Evolutionary conservation across 2,329 filamentous ascomycete genomes (phyloP).

Genomic region (Hypoxylon sp.): DNA sequence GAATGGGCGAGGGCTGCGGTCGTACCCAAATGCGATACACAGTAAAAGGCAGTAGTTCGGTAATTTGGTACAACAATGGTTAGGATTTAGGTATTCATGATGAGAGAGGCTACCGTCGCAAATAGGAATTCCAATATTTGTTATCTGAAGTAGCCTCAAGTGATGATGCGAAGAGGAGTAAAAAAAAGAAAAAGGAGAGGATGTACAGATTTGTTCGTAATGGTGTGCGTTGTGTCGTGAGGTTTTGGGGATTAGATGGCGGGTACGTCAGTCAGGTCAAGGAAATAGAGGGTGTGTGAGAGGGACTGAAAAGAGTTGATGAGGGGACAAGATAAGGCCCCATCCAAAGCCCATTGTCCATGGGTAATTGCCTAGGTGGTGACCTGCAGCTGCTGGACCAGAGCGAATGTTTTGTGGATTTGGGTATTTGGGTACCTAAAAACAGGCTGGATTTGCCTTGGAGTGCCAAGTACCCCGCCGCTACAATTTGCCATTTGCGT

Average conservation of each 20-base stretch:
- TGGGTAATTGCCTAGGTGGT: neutral
- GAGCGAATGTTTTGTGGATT: constrained; percentile 7
- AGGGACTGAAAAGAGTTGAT: constrained; percentile 26
- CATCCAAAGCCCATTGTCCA: neutral
- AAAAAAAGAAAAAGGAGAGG: constrained; percentile 13
- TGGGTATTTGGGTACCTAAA: constrained; percentile 25
- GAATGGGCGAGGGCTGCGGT: constrained; percentile 38
- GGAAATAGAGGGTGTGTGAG: constrained; percentile 29
- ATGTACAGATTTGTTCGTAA: constrained; percentile 7
- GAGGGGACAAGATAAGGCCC: constrained; percentile 39
- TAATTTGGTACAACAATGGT: constrained; percentile 29
- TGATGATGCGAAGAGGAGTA: constrained; percentile 15
- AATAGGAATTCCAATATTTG: constrained; percentile 18
- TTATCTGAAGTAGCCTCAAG: constrained; percentile 5
- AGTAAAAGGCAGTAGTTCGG: constrained; percentile 23
- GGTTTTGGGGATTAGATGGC: constrained; percentile 40
- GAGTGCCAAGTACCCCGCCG: constrained; percentile 18
- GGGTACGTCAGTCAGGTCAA: constrained; percentile 43
- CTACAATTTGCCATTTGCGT: constrained; percentile 22
- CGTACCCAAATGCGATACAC: constrained; percentile 48
- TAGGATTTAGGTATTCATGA: constrained; percentile 50
- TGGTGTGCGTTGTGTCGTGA: constrained; percentile 37
- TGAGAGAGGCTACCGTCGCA: constrained; percentile 29
- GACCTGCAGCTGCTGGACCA: constrained; percentile 6
- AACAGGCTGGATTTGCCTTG: constrained; percentile 6